Evolutionary conservation across 805 yeast species (phyloP), one percentile per base, ranked within the genome.

Genomic region (Middelhovenomyces tepae): DNA sequence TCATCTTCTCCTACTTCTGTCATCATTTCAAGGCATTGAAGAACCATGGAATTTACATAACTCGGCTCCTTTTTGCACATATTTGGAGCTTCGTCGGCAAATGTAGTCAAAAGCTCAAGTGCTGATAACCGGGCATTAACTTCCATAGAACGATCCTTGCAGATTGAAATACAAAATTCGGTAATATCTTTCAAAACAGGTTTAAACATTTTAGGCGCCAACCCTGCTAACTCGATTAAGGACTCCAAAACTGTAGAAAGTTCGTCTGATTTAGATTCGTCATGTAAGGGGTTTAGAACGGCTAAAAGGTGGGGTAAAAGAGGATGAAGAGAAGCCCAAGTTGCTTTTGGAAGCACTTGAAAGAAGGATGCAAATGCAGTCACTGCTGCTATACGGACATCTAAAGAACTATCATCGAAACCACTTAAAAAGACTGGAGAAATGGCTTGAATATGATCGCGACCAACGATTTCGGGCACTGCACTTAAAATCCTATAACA

Each of bases 161-260:
- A 72, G 20, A 91, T 89, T 10, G 75, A 72, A n/a, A 85, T 70
- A 48, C 91, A 76, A 50, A 91, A 91, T 42, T 82, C 81, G 32
- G 86, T 73, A 27, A 91, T 75, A n/a, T 84, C 78, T 31, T 79
- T 77, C 55, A 91, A 89, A 84, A 89, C 82, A 27, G 85, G 85
- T 51, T 71, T 74, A 65, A 91, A 91, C 75, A 91, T 73, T 53
- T 87, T 89, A 34, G 98, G 97, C 6, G 96, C 97, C 39, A 87
- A 62, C 42, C 80, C 89, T 7, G 87, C 95, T 39, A 91, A 69
- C 47, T 91, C 97, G 35, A 87, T 85, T 45, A 91, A 65, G 5
- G 86, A 71, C 56, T 86, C 94, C 44, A 91, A 70, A n/a, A 87
- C 94, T 4, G 85, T 69, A 1, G 95, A 78, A 43, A 91, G 69